A percentile compares a stretch with the other conserved stretches of the same genome.
Evolutionary conservation across 1,284 basidiomycete genomes (phyloP).

Genomic region (Psilocybe mexicana): DNA sequence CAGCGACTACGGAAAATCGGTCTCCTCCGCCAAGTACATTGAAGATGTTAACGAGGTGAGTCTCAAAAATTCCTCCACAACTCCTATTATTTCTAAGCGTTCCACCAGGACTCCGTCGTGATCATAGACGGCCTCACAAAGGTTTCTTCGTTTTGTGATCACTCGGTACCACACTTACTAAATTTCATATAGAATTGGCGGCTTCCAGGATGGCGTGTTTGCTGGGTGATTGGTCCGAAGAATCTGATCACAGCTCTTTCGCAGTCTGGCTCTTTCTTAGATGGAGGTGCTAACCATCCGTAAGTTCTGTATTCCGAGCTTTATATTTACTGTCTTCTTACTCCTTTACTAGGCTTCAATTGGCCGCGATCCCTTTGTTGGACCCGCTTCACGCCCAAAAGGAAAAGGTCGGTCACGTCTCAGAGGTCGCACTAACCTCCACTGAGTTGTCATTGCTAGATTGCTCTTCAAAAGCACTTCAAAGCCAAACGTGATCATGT

Average conservation of each 20-base stretch:
- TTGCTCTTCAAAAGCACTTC: constrained; percentile 87
- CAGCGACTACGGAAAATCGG: constrained; percentile 71
- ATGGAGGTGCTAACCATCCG: constrained; percentile 89
- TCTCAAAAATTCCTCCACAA: constrained; percentile 2
- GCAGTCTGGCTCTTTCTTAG: constrained; percentile 86
- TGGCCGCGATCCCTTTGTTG: constrained; percentile 82
- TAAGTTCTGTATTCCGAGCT: constrained; percentile 36
- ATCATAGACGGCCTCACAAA: constrained; percentile 94
- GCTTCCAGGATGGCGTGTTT: constrained; percentile 90
- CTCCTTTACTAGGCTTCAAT: constrained; percentile 62
- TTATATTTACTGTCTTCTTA: background rate
- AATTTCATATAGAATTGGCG: constrained; percentile 69
- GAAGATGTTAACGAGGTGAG: constrained; percentile 80
- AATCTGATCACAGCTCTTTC: constrained; percentile 84
- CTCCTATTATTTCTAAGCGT: background rate
- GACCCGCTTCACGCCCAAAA: constrained; percentile 66
- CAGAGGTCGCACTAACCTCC: no score
- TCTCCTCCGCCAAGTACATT: constrained; percentile 83
- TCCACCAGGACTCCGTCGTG: constrained; percentile 66
- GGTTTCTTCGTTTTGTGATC: constrained; percentile 39
- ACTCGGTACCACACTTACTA: background rate
- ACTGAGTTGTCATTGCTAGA: constrained; percentile 29
- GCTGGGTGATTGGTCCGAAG: constrained; percentile 97
- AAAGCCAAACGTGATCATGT: constrained; percentile 90
- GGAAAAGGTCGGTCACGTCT: constrained; percentile 58